Conservation (phyloP, 2,329 filamentous ascomycete species). For the Akanthomyces uredinophilus region DNA sequence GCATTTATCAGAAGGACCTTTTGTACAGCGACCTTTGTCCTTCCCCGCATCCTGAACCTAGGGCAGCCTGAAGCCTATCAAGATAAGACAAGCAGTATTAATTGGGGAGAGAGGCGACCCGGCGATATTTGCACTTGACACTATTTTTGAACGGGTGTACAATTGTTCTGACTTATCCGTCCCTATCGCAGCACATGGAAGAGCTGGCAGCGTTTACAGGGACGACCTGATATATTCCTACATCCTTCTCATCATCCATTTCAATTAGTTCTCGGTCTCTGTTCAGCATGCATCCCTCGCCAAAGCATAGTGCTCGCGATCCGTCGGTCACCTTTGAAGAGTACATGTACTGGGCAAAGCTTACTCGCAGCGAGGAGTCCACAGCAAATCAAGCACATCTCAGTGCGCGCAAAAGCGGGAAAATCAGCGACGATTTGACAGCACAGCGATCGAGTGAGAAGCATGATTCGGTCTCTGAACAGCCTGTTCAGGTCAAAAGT, state of each 20-base stretch:
- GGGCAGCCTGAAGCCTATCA: not conserved
- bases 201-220: too few relatives aligned
- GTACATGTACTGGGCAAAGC: constrained; percentile 20
- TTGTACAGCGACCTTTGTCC: not conserved
- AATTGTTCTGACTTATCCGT: too few relatives aligned
- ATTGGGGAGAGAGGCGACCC: too few relatives aligned
- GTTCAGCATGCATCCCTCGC: not conserved
- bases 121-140: too few relatives aligned
- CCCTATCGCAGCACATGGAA: too few relatives aligned
- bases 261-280: too few relatives aligned
- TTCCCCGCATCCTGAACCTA: not conserved
- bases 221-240: too few relatives aligned
- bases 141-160: too few relatives aligned
- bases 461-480: too few relatives aligned
- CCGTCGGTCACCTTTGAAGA: constrained; percentile 18
- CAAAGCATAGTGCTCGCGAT: not conserved
- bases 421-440: not conserved
- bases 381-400: not conserved
- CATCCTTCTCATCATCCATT: too few relatives aligned
- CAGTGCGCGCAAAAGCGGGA: not conserved
- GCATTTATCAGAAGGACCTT: not conserved
- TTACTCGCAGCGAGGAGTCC: constrained; percentile 18
- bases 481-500: not conserved
- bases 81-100: too few relatives aligned
- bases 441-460: not conserved